phyloP scores from a whole-genome alignment of 2,329 filamentous ascomycete genomes.

The Penicillium sp. region DNA sequence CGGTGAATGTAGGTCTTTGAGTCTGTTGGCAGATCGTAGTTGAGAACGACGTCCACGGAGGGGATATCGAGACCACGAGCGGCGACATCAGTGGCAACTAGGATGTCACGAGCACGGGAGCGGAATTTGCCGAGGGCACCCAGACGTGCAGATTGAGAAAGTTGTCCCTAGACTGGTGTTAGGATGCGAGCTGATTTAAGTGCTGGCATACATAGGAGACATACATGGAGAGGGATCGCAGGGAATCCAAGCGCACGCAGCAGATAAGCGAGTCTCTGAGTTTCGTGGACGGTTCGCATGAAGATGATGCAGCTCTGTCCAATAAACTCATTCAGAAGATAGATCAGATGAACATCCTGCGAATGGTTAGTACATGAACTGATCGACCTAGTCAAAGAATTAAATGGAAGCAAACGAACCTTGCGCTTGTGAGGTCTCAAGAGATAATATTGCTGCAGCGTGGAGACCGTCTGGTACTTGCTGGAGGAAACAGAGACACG shows the following conservation, averaged over 20 bases:
- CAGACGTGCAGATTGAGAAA: conserved; percentile 82
- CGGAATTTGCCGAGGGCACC: conserved; percentile 91
- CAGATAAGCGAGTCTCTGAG: conserved; percentile 80
- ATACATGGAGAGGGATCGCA: conserved; percentile 78
- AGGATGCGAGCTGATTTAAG: not conserved
- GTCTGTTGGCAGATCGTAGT: conserved; percentile 80
- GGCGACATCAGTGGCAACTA: conserved; percentile 90
- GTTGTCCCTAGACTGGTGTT: conserved; percentile 54
- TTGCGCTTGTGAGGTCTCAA: conserved; percentile 87
- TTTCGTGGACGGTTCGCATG: conserved; percentile 81
- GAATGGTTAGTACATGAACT: not conserved
- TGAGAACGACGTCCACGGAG: conserved; percentile 83
- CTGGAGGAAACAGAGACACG: conserved; percentile 77
- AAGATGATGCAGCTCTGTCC: conserved; percentile 82
- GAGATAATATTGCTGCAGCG: conserved; percentile 80
- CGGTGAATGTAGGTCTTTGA: conserved; percentile 90
- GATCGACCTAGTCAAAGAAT: not conserved
- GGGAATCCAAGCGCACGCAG: conserved; percentile 82
- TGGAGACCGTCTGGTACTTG: conserved; percentile 90
- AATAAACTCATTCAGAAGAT: conserved; percentile 79
- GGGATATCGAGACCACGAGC: conserved; percentile 91
- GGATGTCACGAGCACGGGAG: conserved; percentile 74
- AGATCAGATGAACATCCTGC: conserved; percentile 80
- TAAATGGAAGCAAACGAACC: not conserved
- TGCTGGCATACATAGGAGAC: not conserved